A percentile compares a stretch with the other conserved stretches of the same genome.
phyloP scores from a whole-genome alignment of 176 grass and related monocot genomes.

The Leersia perrieri region DNA sequence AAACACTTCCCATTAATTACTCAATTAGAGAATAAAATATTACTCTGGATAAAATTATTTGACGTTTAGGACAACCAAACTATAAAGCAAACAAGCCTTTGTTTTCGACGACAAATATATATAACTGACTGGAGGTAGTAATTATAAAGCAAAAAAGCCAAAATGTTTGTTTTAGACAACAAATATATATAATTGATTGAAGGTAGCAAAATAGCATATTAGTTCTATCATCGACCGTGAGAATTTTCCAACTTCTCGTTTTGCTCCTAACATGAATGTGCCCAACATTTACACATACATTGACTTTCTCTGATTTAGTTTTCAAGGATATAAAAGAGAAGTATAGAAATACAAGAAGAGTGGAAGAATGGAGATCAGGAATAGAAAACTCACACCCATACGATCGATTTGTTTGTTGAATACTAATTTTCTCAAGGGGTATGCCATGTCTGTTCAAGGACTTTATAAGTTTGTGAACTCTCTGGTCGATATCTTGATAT shows the following conservation, averaged over 20 bases:
- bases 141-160: too few species aligned
- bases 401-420: neutral
- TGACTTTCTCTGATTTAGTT: neutral
- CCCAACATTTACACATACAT: neutral
- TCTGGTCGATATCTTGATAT: neutral
- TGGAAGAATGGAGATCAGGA: neutral
- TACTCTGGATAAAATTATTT: too few species aligned
- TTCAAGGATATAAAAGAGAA: neutral
- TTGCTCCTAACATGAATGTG: neutral
- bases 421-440: conserved; percentile 12
- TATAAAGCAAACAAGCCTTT: too few species aligned
- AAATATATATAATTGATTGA: too few species aligned
- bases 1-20: too few species aligned
- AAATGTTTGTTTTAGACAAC: too few species aligned
- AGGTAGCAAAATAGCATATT: too few species aligned
- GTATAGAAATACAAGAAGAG: neutral
- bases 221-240: neutral
- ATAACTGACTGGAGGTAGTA: too few species aligned
- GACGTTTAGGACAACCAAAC: too few species aligned
- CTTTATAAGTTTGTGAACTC: neutral
- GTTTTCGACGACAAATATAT: too few species aligned
- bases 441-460: neutral
- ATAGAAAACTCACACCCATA: conserved; percentile 6
- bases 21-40: neutral
- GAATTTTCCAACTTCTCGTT: neutral